Evolutionary conservation across 176 grass and related monocot species (phyloP).

Genomic region (Paspalum notatum): DNA sequence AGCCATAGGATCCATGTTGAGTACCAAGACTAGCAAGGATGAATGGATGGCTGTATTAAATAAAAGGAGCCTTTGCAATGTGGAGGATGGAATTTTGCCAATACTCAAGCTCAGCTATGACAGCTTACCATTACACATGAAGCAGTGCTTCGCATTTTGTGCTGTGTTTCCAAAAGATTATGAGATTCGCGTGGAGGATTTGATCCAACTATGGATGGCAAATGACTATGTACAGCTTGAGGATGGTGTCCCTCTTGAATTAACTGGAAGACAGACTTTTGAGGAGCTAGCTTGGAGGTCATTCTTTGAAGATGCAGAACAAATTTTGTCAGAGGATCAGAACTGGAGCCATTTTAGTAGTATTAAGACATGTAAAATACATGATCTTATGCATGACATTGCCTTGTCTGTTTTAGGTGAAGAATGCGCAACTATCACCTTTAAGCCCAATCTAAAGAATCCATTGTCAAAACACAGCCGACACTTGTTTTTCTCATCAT

Average conservation of each 20-base stretch:
- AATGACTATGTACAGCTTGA: neutral
- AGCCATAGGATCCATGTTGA: neutral
- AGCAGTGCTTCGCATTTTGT: neutral
- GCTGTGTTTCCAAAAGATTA: neutral
- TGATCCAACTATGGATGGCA: neutral
- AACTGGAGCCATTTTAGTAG: neutral
- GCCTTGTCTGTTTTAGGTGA: neutral
- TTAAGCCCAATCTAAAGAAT: neutral
- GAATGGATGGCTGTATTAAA: neutral
- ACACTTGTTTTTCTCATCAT: neutral
- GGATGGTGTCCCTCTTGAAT: neutral
- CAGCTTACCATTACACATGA: neutral
- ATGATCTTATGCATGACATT: neutral
- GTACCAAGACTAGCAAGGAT: neutral
- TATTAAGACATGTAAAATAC: neutral
- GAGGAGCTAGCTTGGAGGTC: slow-evolving; percentile 1
- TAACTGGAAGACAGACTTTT: neutral
- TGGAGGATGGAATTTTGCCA: neutral
- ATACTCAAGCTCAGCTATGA: neutral
- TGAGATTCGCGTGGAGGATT: neutral
- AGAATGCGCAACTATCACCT: neutral
- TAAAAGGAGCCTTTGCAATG: neutral
- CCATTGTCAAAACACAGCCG: neutral
- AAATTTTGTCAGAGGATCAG: neutral
- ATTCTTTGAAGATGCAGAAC: slow-evolving; percentile 9